A percentile compares a stretch with the other conserved stretches of the same genome.
These are phyloP conservation scores for Trametes versicolor DNA, from an alignment of 1,284 basidiomycete species.

Conservation along the genomic window DNA sequence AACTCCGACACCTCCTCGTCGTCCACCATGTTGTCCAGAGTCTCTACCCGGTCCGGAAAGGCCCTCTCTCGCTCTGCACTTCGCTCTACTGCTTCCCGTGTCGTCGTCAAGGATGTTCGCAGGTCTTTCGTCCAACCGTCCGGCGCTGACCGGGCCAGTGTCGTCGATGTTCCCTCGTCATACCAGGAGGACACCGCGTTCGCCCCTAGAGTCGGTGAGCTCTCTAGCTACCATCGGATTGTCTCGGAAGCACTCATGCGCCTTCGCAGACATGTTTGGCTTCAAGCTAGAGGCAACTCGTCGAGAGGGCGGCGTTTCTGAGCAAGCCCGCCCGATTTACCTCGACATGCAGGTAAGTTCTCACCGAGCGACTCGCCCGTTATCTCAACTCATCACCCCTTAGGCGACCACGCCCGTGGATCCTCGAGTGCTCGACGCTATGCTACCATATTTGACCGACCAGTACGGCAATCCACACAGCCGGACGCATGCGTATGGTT, in stretches of 20 bases:
- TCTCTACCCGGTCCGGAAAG: conserved; percentile 58
- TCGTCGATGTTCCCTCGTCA: conserved; percentile 79
- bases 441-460: conserved; percentile 96
- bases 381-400: background rate
- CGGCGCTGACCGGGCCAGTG: conserved; percentile 79
- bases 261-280: conserved; percentile 81
- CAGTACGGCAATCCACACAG: conserved; percentile 99
- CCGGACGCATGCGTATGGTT: conserved; percentile 98
- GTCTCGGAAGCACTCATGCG: background rate
- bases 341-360: conserved; percentile 89
- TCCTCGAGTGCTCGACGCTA: conserved; percentile 96
- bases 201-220: conserved; percentile 73
- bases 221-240: background rate
- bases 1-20: conserved; percentile 37
- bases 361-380: conserved; percentile 1
- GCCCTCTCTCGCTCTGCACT: conserved; percentile 48
- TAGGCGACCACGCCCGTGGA: conserved; percentile 98
- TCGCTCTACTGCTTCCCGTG: conserved; percentile 33
- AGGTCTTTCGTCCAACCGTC: conserved; percentile 79
- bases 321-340: conserved; percentile 89
- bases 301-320: conserved; percentile 68
- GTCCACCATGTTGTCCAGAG: conserved; percentile 63
- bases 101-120: conserved; percentile 39
- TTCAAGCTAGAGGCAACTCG: conserved; percentile 84
- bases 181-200: conserved; percentile 79